Conservation (phyloP, 1,139 yeast species). For the Zygosaccharomyces sapae region DNA sequence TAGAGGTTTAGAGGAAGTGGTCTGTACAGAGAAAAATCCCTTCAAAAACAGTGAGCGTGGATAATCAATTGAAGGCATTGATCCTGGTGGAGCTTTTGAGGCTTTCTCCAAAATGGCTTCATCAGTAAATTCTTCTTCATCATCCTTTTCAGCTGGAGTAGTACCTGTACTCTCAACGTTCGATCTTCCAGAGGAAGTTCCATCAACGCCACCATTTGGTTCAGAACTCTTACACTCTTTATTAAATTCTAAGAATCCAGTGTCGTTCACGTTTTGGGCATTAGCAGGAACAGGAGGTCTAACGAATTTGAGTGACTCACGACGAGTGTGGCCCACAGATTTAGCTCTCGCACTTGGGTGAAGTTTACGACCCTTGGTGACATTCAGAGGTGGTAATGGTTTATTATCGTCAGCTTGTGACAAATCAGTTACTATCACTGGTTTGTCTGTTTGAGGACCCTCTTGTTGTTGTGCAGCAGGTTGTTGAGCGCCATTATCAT, state of each 20-base stretch:
- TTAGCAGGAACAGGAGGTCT: conserved; percentile 39
- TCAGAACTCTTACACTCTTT: conserved; percentile 52
- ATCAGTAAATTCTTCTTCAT: conserved; percentile 46
- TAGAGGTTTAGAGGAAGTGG: conserved; percentile 88
- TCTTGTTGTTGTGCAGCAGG: conserved; percentile 3
- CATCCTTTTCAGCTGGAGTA: conserved; percentile 7
- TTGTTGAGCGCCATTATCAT: conserved; percentile 2
- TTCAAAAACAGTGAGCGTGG: conserved; percentile 88
- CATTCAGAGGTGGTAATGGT: conserved; percentile 25
- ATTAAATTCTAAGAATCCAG: conserved; percentile 53
- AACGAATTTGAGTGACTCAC: conserved; percentile 47
- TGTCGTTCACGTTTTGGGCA: conserved; percentile 46
- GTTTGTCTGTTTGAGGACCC: conserved; percentile 9
- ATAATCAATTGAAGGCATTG: conserved; percentile 92
- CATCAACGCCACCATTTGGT: conserved; percentile 10
- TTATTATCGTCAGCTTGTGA: conserved; percentile 19
- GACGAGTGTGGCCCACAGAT: conserved; percentile 76
- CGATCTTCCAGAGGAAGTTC: conserved; percentile 5
- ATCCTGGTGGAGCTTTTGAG: conserved; percentile 61
- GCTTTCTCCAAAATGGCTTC: conserved; percentile 64
- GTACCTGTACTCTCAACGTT: conserved; percentile 2
- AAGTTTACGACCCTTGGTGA: conserved; percentile 39
- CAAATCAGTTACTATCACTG: conserved; percentile 2
- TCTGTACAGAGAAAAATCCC: conserved; percentile 92
- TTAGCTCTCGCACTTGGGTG: conserved; percentile 91